Evolutionary conservation across 371 early-diverging fungal species (phyloP).

Genomic region (Coemansia sp.): DNA sequence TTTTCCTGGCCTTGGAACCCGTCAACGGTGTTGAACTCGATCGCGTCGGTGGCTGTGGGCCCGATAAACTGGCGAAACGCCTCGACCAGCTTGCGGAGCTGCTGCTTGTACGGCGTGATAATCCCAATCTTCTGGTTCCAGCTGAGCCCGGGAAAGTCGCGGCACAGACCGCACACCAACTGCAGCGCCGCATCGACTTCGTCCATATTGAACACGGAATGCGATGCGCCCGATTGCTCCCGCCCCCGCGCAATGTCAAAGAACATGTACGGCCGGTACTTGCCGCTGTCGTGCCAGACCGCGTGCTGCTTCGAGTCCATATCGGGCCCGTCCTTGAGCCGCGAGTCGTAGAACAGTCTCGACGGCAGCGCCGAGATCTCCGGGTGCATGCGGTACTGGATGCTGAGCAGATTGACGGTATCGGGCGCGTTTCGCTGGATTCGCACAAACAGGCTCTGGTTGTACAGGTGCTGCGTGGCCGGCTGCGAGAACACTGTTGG

Average conservation of each 20-base stretch:
- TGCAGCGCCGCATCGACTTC: conserved; percentile 78
- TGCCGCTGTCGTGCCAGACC: conserved; percentile 69
- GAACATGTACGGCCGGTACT: conserved; percentile 78
- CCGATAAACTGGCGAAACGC: conserved; percentile 68
- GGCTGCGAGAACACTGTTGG: conserved; percentile 84
- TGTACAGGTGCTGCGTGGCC: conserved; percentile 76
- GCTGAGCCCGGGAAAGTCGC: conserved; percentile 57
- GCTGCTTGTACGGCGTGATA: conserved; percentile 93
- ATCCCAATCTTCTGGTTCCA: conserved; percentile 80
- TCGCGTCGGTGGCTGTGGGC: conserved; percentile 59
- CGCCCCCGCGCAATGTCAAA: conserved; percentile 71
- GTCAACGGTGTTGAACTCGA: conserved; percentile 95
- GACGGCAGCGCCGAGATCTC: conserved; percentile 85
- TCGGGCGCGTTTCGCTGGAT: conserved; percentile 60
- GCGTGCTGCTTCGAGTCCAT: conserved; percentile 64
- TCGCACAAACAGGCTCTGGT: conserved; percentile 87
- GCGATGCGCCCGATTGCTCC: conserved; percentile 64
- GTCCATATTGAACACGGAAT: conserved; percentile 77
- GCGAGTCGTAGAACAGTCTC: conserved; percentile 76
- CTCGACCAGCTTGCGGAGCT: conserved; percentile 69
- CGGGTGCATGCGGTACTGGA: conserved; percentile 98
- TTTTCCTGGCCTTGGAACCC: conserved; percentile 99
- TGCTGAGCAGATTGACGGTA: conserved; percentile 75
- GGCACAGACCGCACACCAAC: conserved; percentile 65
- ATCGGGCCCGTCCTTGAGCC: conserved; percentile 74